phyloP scores from a whole-genome alignment of 2,329 filamentous ascomycete genomes.

The Claviceps sp. region DNA sequence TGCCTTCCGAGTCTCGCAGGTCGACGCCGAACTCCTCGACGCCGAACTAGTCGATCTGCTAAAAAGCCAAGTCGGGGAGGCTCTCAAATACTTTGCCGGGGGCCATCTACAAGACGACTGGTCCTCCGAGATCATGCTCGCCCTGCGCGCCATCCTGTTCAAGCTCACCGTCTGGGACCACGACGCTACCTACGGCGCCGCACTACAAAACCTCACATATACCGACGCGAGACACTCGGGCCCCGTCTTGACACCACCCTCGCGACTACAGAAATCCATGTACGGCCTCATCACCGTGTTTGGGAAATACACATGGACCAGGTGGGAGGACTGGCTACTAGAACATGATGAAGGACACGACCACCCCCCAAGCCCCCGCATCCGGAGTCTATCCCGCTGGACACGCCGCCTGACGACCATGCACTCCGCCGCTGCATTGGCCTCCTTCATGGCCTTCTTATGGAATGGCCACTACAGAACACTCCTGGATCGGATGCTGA shows the following conservation, averaged over 20 bases:
- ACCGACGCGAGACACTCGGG: slow-evolving; percentile 63
- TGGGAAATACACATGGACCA: slow-evolving; percentile 79
- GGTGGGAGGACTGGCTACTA: slow-evolving; percentile 80
- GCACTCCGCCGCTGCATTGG: slow-evolving; percentile 70
- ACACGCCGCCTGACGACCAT: slow-evolving; percentile 57
- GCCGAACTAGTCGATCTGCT: slow-evolving; percentile 82
- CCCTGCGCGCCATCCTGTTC: slow-evolving; percentile 68
- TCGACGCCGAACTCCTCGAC: slow-evolving; percentile 89
- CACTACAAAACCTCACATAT: slow-evolving; percentile 81
- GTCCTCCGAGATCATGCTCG: slow-evolving; percentile 70
- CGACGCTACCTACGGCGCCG: slow-evolving; percentile 85
- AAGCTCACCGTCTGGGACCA: slow-evolving; percentile 97
- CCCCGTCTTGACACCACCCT: slow-evolving; percentile 53
- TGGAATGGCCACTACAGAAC: slow-evolving; percentile 86
- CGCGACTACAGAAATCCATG: slow-evolving; percentile 66
- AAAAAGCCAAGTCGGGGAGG: slow-evolving; percentile 75
- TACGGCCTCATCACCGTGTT: slow-evolving; percentile 81
- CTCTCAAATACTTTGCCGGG: slow-evolving; percentile 72
- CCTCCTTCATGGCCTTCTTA: slow-evolving; percentile 82
- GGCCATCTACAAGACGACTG: slow-evolving; percentile 70
- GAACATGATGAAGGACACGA: slow-evolving; percentile 62
- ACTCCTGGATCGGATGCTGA: slow-evolving; percentile 69
- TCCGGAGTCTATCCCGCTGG: slow-evolving; percentile 49
- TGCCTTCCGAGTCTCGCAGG: slow-evolving; percentile 85
- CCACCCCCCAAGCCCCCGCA: slow-evolving; percentile 36